phyloP scores from a whole-genome alignment of 2,329 filamentous ascomycete genomes.

The Alternaria longipes region DNA sequence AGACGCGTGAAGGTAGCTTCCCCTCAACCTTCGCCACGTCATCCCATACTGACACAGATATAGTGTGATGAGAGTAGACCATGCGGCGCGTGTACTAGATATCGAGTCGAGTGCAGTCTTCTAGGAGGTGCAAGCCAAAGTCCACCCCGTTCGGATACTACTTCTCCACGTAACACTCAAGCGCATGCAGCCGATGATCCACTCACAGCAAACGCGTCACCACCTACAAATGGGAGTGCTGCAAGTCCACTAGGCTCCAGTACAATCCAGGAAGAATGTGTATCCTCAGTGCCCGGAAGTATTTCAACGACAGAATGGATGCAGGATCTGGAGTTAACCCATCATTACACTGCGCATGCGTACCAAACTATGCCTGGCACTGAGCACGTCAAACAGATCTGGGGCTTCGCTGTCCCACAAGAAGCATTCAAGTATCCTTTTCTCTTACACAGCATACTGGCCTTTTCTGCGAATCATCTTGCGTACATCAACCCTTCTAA shows the following conservation, averaged over 20 bases:
- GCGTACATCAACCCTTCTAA: slow-evolving; percentile 38
- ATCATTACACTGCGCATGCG: slow-evolving; percentile 41
- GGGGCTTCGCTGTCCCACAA: slow-evolving; percentile 46
- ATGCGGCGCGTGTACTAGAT: slow-evolving; percentile 39
- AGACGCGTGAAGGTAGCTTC: slow-evolving; percentile 38
- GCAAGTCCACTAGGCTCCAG: not conserved
- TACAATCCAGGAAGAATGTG: not conserved
- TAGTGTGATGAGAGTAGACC: slow-evolving; percentile 45
- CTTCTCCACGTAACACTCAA: slow-evolving; percentile 2
- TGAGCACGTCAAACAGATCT: slow-evolving; percentile 40
- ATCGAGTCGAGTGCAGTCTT: slow-evolving; percentile 44
- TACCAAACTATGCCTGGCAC: slow-evolving; percentile 32
- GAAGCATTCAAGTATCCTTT: slow-evolving; percentile 48
- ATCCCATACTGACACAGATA: slow-evolving; percentile 8
- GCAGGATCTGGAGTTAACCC: slow-evolving; percentile 42
- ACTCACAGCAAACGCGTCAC: not conserved
- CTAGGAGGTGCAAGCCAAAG: slow-evolving; percentile 11
- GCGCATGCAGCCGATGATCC: slow-evolving; percentile 5
- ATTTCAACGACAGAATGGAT: slow-evolving; percentile 27
- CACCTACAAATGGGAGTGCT: slow-evolving; percentile 12
- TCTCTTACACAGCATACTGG: slow-evolving; percentile 52
- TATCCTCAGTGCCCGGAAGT: not conserved
- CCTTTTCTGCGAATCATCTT: slow-evolving; percentile 50
- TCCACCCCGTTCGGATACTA: not conserved
- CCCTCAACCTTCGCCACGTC: not conserved